These are phyloP conservation scores for Pueraria montana DNA, from an alignment of 306 rosid genomes.

Conservation along the genomic window DNA sequence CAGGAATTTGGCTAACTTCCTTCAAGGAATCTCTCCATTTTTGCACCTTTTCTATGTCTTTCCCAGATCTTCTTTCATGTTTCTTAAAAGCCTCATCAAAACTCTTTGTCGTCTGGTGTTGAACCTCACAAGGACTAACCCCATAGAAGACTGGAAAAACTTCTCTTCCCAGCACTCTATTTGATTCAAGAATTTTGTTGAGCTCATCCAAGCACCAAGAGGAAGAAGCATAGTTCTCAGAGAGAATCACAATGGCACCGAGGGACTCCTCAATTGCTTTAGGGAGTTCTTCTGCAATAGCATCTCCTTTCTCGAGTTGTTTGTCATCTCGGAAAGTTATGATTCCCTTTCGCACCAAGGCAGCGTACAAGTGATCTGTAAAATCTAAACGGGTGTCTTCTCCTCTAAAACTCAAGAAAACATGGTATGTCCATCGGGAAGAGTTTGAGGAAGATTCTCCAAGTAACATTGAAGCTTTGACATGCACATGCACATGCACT, in stretches of 20 bases:
- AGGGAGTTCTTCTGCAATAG: background rate
- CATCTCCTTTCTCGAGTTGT: conserved; percentile 21
- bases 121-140: conserved; percentile 13
- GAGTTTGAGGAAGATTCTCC: background rate
- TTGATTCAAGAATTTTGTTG: conserved; percentile 30
- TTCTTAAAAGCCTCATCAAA: conserved; percentile 8
- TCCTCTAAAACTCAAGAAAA: conserved; percentile 15
- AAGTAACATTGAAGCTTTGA: background rate
- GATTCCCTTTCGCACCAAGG: conserved; percentile 11
- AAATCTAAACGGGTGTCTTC: background rate
- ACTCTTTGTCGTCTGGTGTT: conserved; percentile 18
- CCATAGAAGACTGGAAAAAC: conserved; percentile 42
- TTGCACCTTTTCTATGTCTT: background rate
- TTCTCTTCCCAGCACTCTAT: background rate
- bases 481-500: no score
- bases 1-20: conserved; percentile 9
- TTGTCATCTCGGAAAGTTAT: conserved; percentile 8
- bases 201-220: conserved; percentile 18
- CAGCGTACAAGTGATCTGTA: background rate
- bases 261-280: conserved; percentile 12
- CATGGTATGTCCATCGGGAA: background rate
- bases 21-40: conserved; percentile 11
- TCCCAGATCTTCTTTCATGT: conserved; percentile 1
- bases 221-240: background rate
- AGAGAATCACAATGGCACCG: background rate